A percentile compares a stretch with the other conserved stretches of the same genome.
phyloP scores from a whole-genome alignment of 108 stramenopile species.

The Cyclotella atomus region DNA sequence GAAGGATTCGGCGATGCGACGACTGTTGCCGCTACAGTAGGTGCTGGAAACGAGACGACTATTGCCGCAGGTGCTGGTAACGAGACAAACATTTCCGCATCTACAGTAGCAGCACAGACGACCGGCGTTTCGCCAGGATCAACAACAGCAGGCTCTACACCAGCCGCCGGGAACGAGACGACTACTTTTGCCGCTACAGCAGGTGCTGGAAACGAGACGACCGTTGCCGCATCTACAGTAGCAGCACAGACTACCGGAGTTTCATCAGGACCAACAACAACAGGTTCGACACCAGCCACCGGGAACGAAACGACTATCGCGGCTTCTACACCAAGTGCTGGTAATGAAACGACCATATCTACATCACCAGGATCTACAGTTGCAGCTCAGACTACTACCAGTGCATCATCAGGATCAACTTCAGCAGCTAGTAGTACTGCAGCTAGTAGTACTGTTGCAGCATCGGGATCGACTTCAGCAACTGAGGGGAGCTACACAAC shows the following conservation, averaged over 20 bases:
- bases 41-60: neutral
- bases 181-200: neutral
- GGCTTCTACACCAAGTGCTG: neutral
- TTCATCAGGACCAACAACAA: neutral
- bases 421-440: too few relatives aligned
- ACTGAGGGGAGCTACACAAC: neutral
- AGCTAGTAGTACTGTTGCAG: neutral
- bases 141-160: neutral
- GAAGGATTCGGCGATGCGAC: too few relatives aligned
- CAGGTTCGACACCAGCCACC: neutral
- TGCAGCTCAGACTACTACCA: too few relatives aligned
- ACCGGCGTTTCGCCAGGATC: neutral
- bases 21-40: neutral
- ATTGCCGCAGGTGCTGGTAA: neutral
- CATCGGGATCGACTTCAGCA: neutral
- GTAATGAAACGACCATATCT: too few relatives aligned
- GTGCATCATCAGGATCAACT: neutral
- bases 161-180: neutral
- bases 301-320: neutral
- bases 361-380: too few relatives aligned
- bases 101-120: neutral
- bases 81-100: too few relatives aligned
- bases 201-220: neutral
- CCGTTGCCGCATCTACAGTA: neutral
- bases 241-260: neutral